A percentile compares a stretch with the other conserved stretches of the same genome.
Conservation (phyloP, 306 rosid genomes). For the Prunus mume region DNA sequence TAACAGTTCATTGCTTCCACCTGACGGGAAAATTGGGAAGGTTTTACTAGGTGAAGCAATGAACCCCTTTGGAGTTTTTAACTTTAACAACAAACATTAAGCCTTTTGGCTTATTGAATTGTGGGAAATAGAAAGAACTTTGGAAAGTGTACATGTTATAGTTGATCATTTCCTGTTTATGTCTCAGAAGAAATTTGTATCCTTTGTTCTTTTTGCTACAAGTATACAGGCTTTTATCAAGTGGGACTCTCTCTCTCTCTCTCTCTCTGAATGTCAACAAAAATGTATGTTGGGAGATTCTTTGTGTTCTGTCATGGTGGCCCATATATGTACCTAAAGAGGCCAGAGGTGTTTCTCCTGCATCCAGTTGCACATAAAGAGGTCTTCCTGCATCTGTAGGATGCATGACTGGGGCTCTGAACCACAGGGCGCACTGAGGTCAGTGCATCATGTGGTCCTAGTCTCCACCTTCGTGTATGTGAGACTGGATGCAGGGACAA, state of each 20-base stretch:
- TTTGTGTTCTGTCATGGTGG: too few relatives aligned
- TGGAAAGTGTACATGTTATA: neutral
- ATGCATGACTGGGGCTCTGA: neutral
- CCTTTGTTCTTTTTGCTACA: neutral
- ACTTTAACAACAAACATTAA: neutral
- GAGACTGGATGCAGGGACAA: neutral
- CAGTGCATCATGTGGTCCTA: neutral
- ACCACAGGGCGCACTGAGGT: neutral
- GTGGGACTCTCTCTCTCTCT: neutral
- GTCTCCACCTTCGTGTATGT: neutral
- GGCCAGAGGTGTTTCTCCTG: neutral
- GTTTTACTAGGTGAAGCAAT: neutral
- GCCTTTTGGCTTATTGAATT: neutral
- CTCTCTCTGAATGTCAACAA: neutral
- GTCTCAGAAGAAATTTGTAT: neutral
- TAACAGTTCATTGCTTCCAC: neutral
- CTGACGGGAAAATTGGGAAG: neutral
- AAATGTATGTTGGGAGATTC: neutral
- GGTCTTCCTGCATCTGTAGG: neutral
- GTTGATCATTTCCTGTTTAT: neutral
- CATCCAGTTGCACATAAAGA: neutral
- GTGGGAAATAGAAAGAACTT: neutral
- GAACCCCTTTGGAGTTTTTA: neutral
- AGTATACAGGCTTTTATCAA: neutral
- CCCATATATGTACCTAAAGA: neutral